phyloP scores from a whole-genome alignment of 1,139 yeast genomes.

The Diutina catenulata region DNA sequence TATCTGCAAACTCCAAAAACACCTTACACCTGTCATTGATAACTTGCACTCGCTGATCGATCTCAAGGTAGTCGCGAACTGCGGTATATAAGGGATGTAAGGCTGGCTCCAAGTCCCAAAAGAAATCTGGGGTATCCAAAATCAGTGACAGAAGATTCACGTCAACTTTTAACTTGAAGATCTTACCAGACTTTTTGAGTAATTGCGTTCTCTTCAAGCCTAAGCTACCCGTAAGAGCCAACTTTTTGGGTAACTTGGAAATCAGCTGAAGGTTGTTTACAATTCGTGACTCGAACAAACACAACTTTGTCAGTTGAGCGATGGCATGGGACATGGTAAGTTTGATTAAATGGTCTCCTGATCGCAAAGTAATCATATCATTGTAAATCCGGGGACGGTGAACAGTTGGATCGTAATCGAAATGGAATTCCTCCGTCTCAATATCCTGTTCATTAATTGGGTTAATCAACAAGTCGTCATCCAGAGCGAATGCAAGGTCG shows the following conservation, averaged over 20 bases:
- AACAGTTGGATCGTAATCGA: slow-evolving; percentile 73
- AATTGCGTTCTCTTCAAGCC: slow-evolving; percentile 73
- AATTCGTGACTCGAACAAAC: slow-evolving; percentile 86
- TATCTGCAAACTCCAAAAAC: slow-evolving; percentile 84
- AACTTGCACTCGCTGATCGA: slow-evolving; percentile 88
- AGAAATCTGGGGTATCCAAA: slow-evolving; percentile 88
- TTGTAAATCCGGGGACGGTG: slow-evolving; percentile 85
- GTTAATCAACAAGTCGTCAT: slow-evolving; percentile 44
- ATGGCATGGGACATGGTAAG: slow-evolving; percentile 92
- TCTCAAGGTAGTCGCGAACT: slow-evolving; percentile 83
- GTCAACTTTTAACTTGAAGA: slow-evolving; percentile 84
- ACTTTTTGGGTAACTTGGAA: slow-evolving; percentile 73
- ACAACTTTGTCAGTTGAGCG: slow-evolving; percentile 88
- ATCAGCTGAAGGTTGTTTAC: slow-evolving; percentile 75
- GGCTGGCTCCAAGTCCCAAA: slow-evolving; percentile 95
- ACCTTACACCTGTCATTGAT: slow-evolving; percentile 90
- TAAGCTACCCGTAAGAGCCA: slow-evolving; percentile 81
- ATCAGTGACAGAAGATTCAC: slow-evolving; percentile 86
- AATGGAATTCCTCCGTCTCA: slow-evolving; percentile 91
- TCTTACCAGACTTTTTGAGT: slow-evolving; percentile 75
- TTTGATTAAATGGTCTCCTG: slow-evolving; percentile 88
- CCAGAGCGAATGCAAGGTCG: slow-evolving; percentile 72
- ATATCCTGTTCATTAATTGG: slow-evolving; percentile 84
- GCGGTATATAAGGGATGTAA: slow-evolving; percentile 86
- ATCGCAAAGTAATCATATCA: slow-evolving; percentile 83